A percentile compares a stretch with the other conserved stretches of the same genome.
Evolutionary conservation across 352 stramenopile species (phyloP).

Genomic region (Globisporangium recalcitrans): DNA sequence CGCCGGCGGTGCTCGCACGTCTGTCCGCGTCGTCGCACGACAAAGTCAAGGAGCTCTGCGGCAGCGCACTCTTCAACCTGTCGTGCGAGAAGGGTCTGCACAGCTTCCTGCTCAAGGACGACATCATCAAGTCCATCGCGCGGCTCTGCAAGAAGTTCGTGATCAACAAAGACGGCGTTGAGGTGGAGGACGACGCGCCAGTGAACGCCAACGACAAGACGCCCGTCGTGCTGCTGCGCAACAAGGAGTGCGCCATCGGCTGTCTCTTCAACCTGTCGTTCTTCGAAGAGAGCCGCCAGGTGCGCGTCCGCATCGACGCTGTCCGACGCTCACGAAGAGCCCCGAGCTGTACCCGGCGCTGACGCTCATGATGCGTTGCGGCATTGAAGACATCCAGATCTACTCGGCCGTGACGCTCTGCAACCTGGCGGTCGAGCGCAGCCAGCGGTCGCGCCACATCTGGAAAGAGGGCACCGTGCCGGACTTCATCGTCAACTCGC

Average conservation of each 20-base stretch:
- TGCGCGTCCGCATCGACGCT: conserved; percentile 52
- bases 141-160: conserved; percentile 50
- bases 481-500: conserved; percentile 87
- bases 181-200: conserved; percentile 51
- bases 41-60: conserved; percentile 61
- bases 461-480: conserved; percentile 84
- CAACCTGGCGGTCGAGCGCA: conserved; percentile 73
- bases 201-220: conserved; percentile 35
- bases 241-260: conserved; percentile 64
- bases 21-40: conserved; percentile 40
- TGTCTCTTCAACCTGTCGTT: conserved; percentile 84
- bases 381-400: conserved; percentile 85
- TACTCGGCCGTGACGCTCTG: conserved; percentile 85
- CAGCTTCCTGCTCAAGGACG: conserved; percentile 59
- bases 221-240: conserved; percentile 39
- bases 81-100: conserved; percentile 70
- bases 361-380: conserved; percentile 86
- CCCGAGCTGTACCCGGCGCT: conserved; percentile 69
- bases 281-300: conserved; percentile 51
- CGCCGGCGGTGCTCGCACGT: conserved; percentile 45
- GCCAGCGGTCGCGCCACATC: conserved; percentile 55
- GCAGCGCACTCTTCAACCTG: conserved; percentile 77
- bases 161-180: conserved; percentile 38
- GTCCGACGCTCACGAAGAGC: conserved; percentile 63
- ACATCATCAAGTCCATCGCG: conserved; percentile 66